Conservation (phyloP, 2,329 filamentous ascomycete genomes). For the Boeremia lycopersici region DNA sequence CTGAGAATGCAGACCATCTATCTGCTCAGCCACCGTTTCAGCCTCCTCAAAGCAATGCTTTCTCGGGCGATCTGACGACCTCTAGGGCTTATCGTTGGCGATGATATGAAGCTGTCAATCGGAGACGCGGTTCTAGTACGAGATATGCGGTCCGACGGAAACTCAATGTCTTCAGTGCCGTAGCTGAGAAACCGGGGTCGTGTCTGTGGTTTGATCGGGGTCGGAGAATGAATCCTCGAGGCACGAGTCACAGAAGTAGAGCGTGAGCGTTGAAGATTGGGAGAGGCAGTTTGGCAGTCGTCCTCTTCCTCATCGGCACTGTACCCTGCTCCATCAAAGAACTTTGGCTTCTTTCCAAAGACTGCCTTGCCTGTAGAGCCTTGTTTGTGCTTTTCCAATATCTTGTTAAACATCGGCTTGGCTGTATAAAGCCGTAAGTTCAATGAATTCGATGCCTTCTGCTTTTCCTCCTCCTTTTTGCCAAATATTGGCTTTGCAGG, state of each 20-base stretch:
- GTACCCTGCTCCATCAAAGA: conserved; percentile 2
- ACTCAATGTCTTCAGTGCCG: conserved; percentile 7
- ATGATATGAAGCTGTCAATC: background rate
- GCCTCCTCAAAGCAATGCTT: background rate
- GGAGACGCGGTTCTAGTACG: background rate
- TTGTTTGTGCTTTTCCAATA: background rate
- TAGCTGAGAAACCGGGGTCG: background rate
- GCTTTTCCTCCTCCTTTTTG: too few relatives aligned
- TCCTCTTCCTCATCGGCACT: background rate
- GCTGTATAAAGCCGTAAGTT: background rate
- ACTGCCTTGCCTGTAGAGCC: background rate
- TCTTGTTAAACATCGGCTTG: background rate
- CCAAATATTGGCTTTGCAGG: too few relatives aligned
- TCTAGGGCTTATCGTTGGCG: background rate
- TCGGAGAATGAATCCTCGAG: background rate
- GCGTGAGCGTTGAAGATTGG: background rate
- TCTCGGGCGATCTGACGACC: background rate
- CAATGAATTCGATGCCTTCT: too few relatives aligned
- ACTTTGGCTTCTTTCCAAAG: background rate
- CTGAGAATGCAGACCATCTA: background rate
- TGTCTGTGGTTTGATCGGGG: background rate
- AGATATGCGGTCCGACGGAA: background rate
- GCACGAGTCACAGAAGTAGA: background rate
- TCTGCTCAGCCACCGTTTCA: conserved; percentile 2
- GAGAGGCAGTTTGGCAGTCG: too few relatives aligned